Conservation (phyloP, 2,329 filamentous ascomycete species). For the Talaromyces rugulosus region DNA sequence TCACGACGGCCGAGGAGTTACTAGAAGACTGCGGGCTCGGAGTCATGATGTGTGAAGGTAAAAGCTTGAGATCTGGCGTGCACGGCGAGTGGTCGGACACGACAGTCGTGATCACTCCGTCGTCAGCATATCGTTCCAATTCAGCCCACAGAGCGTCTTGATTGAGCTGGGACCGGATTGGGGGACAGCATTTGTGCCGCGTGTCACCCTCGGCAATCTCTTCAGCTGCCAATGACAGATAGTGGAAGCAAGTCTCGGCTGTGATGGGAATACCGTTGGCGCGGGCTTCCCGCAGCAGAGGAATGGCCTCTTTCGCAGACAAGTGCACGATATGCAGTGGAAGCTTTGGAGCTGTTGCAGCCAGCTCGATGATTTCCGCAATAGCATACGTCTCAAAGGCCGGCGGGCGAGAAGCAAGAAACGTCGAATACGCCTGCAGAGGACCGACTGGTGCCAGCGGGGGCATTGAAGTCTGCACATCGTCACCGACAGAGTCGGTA, state of each 20-base stretch:
- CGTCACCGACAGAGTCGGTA: slow-evolving; percentile 71
- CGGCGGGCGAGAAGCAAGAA: slow-evolving; percentile 84
- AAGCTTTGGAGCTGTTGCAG: slow-evolving; percentile 73
- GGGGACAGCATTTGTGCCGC: slow-evolving; percentile 90
- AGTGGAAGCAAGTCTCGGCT: slow-evolving; percentile 94
- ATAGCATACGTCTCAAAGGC: slow-evolving; percentile 90
- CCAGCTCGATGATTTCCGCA: slow-evolving; percentile 76
- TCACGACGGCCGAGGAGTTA: slow-evolving; percentile 13
- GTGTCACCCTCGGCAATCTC: slow-evolving; percentile 80
- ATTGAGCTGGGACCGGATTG: slow-evolving; percentile 76
- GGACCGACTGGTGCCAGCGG: slow-evolving; percentile 68
- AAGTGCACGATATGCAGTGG: slow-evolving; percentile 92
- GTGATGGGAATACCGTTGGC: slow-evolving; percentile 75
- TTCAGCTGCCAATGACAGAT: slow-evolving; percentile 79
- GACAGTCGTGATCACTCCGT: slow-evolving; percentile 83
- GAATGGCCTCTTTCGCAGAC: slow-evolving; percentile 83
- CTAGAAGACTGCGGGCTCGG: slow-evolving; percentile 2
- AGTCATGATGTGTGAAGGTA: slow-evolving; percentile 64
- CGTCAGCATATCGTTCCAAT: slow-evolving; percentile 53
- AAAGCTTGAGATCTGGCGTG: slow-evolving; percentile 87
- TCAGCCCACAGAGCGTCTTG: slow-evolving; percentile 86
- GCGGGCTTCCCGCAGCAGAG: slow-evolving; percentile 70
- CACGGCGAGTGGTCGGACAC: slow-evolving; percentile 96
- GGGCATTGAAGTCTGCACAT: slow-evolving; percentile 64
- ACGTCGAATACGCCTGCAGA: slow-evolving; percentile 77